A percentile compares a stretch with the other conserved stretches of the same genome.
Conservation (phyloP, 768 basidiomycete species). For the Tulasnella sp. region DNA sequence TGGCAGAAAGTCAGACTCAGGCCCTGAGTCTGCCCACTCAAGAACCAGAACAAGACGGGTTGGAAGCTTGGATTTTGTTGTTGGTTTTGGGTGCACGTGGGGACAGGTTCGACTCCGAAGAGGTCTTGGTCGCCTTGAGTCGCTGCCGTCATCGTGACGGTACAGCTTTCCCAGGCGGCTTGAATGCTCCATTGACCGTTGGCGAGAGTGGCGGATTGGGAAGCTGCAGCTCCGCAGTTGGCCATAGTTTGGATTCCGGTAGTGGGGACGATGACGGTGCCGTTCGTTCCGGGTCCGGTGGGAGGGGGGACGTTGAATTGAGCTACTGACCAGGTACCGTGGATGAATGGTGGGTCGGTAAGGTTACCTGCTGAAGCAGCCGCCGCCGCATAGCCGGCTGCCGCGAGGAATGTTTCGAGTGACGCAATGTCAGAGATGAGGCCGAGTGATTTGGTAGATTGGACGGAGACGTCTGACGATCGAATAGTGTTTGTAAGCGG, state of each 20-base stretch:
- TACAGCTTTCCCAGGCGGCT: conserved; percentile 5
- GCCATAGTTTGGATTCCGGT: background rate
- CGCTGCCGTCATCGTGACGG: background rate
- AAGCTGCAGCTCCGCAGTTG: background rate
- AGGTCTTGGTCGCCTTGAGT: background rate
- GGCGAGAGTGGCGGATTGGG: background rate
- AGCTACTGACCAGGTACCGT: conserved; percentile 4
- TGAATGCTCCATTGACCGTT: background rate
- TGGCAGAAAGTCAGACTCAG: conserved; percentile 12
- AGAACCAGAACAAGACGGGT: conserved; percentile 18
- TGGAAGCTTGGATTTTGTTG: background rate
- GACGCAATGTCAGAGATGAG: background rate
- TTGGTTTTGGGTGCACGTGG: background rate
- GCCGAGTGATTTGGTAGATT: conserved; percentile 1
- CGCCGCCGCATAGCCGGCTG: conserved; percentile 9
- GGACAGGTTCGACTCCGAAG: conserved; percentile 5
- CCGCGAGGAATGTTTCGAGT: conserved; percentile 11
- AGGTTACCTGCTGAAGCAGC: background rate
- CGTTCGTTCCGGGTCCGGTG: background rate
- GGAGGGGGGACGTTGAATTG: conserved; percentile 2
- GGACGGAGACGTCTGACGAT: conserved; percentile 5
- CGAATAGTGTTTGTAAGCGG: background rate
- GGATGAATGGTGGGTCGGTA: conserved; percentile 7
- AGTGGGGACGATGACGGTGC: background rate
- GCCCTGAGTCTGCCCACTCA: background rate